Evolutionary conservation across 202 grass and related monocot genomes (phyloP), one percentile per base, ranked within the genome.

Genomic region (Cymbopogon flexuosus): DNA sequence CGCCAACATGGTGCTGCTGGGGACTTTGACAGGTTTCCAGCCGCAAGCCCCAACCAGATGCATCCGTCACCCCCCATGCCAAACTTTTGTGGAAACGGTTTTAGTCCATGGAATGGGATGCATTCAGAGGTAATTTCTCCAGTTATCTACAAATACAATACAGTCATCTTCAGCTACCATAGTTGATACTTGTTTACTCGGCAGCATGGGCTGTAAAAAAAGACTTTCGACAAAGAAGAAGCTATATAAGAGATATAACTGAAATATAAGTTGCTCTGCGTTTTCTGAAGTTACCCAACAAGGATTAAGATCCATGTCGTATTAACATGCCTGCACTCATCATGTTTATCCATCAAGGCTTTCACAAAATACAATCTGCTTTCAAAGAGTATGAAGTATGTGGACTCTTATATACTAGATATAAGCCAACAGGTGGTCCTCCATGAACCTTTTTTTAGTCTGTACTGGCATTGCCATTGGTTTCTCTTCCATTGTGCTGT

Each of bases 21-120:
- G 16, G 84, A 97, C 60, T 91, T 87, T 29, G 91, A 93, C 22
- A 88, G 84, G 84, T 16, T 89, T 51, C 84, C 75, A 3, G 6
- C 84, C 12, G 76, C 88, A 58, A 97, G 89, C 51, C 91, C 84
- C 21, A 97, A 90, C 75, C 91, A 90, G 43, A 93, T 97, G 72
- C 85, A 88, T 82, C 79, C 76, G n/a, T 81, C 89, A 68, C 79
- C 88, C 49, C 82, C 72, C 23, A 87, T 97, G 74, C 79, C 79
- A 63, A 93, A 78, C 84, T 88, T 89, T 29, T 86, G 86, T 10
- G 87, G 86, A 54, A 97, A 88, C 62, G 79, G 87, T 75, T 91
- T 93, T 35, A 91, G 89, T 75, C 82, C 80, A 33, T 93, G 87
- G 93, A 91, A 45, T 58, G 89, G 88, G 72, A 83, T 86, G 35